These are phyloP conservation scores for Symbiodinium natans DNA, from an alignment of 73 alveolate genomes.

Conservation along the genomic window DNA sequence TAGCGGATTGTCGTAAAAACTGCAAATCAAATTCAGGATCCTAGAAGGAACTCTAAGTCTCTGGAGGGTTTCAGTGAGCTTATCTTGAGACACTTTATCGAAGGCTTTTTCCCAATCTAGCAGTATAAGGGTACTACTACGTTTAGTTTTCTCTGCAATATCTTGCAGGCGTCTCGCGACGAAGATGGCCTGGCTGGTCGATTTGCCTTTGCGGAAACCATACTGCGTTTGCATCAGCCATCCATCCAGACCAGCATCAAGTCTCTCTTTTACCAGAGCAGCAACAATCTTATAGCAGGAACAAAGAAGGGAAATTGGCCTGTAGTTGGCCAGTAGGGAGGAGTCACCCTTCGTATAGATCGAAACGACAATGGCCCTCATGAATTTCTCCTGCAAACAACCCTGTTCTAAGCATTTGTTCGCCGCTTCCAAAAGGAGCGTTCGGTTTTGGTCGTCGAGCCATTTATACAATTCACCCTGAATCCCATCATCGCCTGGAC, in stretches of 20 bases:
- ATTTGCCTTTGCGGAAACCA: not conserved
- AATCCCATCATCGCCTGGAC: not conserved
- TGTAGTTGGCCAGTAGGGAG: not conserved
- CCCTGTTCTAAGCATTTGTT: not conserved
- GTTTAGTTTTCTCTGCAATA: not conserved
- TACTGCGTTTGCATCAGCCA: constrained; percentile 20
- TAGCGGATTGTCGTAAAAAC: not conserved
- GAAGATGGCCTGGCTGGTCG: constrained; percentile 8
- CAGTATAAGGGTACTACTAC: not conserved
- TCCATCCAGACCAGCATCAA: not conserved
- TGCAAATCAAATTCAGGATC: not conserved
- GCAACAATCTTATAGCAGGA: constrained; percentile 28
- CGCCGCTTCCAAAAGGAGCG: not conserved
- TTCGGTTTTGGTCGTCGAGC: not conserved
- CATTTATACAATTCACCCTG: constrained; percentile 27
- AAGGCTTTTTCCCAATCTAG: not conserved
- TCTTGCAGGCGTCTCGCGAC: constrained; percentile 21
- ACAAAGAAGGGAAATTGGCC: not conserved
- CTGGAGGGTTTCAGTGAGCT: not conserved
- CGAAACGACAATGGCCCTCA: constrained; percentile 8
- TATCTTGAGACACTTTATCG: not conserved
- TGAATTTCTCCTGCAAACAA: not conserved
- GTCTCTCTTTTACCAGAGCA: constrained; percentile 2
- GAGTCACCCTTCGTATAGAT: constrained; percentile 17
- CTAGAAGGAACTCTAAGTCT: not conserved